These are phyloP conservation scores for Kazachstania psychrophila DNA, from an alignment of 805 yeast species.

Conservation along the genomic window DNA sequence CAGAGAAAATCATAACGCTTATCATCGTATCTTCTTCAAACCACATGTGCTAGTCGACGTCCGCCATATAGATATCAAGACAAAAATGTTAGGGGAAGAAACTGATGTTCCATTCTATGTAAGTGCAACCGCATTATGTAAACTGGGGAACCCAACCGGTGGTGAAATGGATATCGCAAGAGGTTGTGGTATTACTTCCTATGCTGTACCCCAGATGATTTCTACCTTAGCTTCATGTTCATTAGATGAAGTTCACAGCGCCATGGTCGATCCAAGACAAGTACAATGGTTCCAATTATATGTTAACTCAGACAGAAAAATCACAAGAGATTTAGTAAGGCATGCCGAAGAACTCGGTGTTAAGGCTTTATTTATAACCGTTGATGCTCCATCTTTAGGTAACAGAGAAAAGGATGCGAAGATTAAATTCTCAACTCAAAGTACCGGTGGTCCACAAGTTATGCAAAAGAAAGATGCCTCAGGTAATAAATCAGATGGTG, in stretches of 20 bases:
- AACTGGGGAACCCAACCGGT: constrained; percentile 75
- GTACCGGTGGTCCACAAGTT: constrained; percentile 24
- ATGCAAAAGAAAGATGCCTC: constrained; percentile 45
- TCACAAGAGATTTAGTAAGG: constrained; percentile 50
- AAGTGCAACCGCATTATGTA: constrained; percentile 87
- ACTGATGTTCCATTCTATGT: constrained; percentile 75
- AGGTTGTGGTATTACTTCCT: constrained; percentile 63
- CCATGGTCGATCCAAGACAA: constrained; percentile 49
- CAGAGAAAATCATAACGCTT: constrained; percentile 86
- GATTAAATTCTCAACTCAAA: constrained; percentile 40
- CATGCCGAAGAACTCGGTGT: constrained; percentile 68
- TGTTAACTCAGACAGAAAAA: constrained; percentile 66
- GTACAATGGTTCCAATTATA: constrained; percentile 85
- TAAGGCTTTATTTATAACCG: constrained; percentile 79
- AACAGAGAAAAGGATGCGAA: constrained; percentile 84
- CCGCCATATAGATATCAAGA: constrained; percentile 53
- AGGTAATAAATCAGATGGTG: constrained; percentile 62
- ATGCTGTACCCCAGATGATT: constrained; percentile 69
- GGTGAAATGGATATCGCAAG: constrained; percentile 83
- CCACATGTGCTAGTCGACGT: constrained; percentile 82
- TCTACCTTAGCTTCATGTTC: constrained; percentile 87
- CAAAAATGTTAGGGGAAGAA: constrained; percentile 66
- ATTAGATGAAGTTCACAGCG: constrained; percentile 73
- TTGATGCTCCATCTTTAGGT: constrained; percentile 88
- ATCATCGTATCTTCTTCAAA: constrained; percentile 77